Evolutionary conservation across 208 protist species (phyloP).

Genomic region (Trypanosoma vivax): DNA sequence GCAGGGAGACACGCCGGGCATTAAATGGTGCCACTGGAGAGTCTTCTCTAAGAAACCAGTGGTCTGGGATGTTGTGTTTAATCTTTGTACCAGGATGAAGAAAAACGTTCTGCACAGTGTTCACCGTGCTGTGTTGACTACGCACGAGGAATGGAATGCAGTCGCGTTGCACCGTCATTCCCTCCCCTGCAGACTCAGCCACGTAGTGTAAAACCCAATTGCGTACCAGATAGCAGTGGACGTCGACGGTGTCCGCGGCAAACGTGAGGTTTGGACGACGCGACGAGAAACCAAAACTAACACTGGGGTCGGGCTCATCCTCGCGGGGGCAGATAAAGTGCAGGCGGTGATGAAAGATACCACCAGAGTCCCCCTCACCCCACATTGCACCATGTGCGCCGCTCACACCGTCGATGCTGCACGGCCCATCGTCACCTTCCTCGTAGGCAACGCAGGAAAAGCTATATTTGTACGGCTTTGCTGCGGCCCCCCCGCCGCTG

Average conservation of each 20-base stretch:
- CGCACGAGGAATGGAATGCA: slow-evolving; percentile 52
- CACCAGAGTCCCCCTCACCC: background rate
- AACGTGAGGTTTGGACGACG: slow-evolving; percentile 68
- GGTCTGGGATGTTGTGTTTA: slow-evolving; percentile 40
- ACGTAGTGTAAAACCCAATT: slow-evolving; percentile 72
- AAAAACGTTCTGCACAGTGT: slow-evolving; percentile 34
- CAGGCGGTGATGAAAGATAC: slow-evolving; percentile 42
- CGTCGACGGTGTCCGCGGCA: slow-evolving; percentile 52
- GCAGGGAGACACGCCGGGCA: slow-evolving; percentile 21
- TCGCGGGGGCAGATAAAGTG: slow-evolving; percentile 62
- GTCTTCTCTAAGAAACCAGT: slow-evolving; percentile 49
- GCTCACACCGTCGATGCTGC: background rate
- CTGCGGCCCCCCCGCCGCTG: slow-evolving; percentile 1
- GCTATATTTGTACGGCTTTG: slow-evolving; percentile 38
- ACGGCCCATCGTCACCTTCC: slow-evolving; percentile 25
- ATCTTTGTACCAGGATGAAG: slow-evolving; percentile 50
- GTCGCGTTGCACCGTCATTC: slow-evolving; percentile 21
- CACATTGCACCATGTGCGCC: background rate
- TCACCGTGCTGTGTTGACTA: slow-evolving; percentile 64
- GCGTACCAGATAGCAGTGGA: slow-evolving; percentile 63
- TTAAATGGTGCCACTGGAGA: slow-evolving; percentile 50
- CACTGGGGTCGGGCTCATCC: slow-evolving; percentile 25
- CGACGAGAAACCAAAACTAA: slow-evolving; percentile 57
- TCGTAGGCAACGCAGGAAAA: slow-evolving; percentile 63
- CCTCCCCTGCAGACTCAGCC: slow-evolving; percentile 37